Conservation (phyloP, 306 rosid species). For the Inga laurina region DNA sequence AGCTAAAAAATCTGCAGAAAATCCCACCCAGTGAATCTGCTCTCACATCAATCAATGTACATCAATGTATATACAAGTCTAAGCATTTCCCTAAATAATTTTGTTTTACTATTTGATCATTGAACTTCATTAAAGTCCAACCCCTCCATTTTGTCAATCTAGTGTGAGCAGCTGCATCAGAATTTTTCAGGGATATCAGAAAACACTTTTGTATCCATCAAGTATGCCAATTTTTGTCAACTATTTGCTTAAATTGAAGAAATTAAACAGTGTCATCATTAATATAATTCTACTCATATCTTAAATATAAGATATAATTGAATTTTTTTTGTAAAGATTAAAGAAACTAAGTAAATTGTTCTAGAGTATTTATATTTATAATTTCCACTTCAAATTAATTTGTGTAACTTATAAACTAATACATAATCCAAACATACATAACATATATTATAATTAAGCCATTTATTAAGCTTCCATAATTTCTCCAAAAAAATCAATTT, state of each 20-base stretch:
- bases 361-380: too few species aligned
- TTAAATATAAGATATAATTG: too few species aligned
- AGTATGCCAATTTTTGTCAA: background rate
- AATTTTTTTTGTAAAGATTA: too few species aligned
- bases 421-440: too few species aligned
- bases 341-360: too few species aligned
- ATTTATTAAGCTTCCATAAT: too few species aligned
- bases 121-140: background rate
- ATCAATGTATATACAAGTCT: background rate
- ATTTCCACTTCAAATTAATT: too few species aligned
- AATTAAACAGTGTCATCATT: background rate
- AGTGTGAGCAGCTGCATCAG: background rate
- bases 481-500: too few species aligned
- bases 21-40: constrained; percentile 4
- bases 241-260: background rate
- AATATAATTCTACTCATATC: background rate
- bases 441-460: too few species aligned
- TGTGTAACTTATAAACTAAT: too few species aligned
- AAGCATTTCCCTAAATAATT: background rate
- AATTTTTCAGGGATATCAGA: background rate
- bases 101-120: background rate
- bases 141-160: background rate
- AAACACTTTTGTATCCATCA: too few species aligned
- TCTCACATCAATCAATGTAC: background rate
- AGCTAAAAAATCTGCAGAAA: constrained; percentile 39